Evolutionary conservation across 495 filamentous ascomycete species (phyloP).

Genomic region (Xylaria sp.): DNA sequence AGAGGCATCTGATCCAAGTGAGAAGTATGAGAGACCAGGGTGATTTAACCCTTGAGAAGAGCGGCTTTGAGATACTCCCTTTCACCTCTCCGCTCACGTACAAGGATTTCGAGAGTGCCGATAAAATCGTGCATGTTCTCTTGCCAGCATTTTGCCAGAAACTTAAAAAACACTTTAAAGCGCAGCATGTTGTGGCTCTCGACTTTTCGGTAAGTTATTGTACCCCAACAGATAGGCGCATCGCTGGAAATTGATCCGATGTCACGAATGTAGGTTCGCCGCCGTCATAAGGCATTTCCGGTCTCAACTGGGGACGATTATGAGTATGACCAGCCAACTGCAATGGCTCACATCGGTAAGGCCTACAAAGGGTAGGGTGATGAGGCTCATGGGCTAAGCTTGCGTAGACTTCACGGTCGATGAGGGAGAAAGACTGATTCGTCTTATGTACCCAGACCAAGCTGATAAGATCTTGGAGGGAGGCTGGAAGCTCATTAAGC

Average conservation of each 20-base stretch:
- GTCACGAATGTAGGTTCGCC: constrained; percentile 3
- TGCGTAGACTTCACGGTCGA: neutral
- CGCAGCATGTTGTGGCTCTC: neutral
- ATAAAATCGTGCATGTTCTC: neutral
- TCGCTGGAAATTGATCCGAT: neutral
- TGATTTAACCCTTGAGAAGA: neutral
- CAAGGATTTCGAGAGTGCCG: neutral
- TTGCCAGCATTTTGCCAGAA: neutral
- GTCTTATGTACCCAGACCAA: neutral
- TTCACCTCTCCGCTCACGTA: constrained; percentile 9
- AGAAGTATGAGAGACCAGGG: neutral
- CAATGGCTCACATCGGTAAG: constrained; percentile 10
- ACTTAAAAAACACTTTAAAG: neutral
- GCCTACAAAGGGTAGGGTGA: too few relatives aligned
- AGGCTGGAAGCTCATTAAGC: constrained; percentile 4
- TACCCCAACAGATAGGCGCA: too few relatives aligned
- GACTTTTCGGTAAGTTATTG: constrained; percentile 2
- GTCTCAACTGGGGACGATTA: constrained; percentile 7
- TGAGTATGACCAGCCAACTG: constrained; percentile 7
- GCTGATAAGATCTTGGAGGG: constrained; percentile 2
- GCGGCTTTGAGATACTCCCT: constrained; percentile 5
- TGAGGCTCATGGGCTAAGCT: neutral
- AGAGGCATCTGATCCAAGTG: neutral
- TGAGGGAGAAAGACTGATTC: neutral
- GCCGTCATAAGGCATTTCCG: constrained; percentile 1